Percentiles rank a stretch among this genome's conserved stretches.
Conservation (phyloP, 257 asterid genomes). For the Rhazya stricta region DNA sequence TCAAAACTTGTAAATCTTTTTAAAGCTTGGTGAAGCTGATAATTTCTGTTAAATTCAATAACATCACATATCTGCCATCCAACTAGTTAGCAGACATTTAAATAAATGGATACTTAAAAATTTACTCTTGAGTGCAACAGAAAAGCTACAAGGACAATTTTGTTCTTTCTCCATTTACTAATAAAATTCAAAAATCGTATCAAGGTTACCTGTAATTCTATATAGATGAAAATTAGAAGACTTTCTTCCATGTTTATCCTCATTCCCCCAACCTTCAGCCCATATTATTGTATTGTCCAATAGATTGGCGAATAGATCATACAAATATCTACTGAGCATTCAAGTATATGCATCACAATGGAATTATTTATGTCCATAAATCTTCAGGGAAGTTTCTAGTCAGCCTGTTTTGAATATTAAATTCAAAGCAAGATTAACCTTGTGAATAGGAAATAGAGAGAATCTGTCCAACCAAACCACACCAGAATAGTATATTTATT, state of each 20-base stretch:
- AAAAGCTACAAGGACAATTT: not conserved
- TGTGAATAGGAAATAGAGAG: not conserved
- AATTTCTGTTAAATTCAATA: no score
- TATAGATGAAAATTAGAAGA: no score
- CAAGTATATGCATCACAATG: not conserved
- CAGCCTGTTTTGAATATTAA: not conserved
- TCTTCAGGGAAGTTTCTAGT: not conserved
- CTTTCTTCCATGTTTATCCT: no score
- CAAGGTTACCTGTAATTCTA: not conserved
- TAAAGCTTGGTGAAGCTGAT: not conserved
- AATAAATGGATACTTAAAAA: not conserved
- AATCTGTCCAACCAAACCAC: not conserved
- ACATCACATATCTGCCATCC: not conserved
- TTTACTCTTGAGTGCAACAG: not conserved
- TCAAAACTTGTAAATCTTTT: not conserved
- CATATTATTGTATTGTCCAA: no score
- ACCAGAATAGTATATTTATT: not conserved
- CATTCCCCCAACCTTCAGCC: no score
- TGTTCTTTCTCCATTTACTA: not conserved
- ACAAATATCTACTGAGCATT: not conserved
- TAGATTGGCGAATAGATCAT: not conserved
- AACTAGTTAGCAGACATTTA: not conserved
- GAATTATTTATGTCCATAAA: not conserved
- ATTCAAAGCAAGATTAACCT: not conserved
- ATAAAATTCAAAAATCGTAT: no score